Evolutionary conservation across 345 rosid genomes (phyloP), one percentile per base, ranked within the genome.

Genomic region (Mangifera indica): DNA sequence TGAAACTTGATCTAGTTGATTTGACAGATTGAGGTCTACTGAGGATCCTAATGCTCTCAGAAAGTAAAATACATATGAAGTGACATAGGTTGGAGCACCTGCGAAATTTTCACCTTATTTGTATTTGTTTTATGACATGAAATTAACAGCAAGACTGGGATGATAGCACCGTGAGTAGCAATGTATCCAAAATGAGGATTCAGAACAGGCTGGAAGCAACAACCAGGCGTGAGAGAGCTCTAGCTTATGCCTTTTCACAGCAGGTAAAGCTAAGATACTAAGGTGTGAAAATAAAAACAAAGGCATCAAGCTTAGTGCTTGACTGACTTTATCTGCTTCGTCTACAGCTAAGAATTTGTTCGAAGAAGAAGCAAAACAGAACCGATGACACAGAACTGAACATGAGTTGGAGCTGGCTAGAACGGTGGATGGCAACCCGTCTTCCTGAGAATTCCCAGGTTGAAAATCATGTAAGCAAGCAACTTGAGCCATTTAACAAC

Each of bases 341-440:
- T 71, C 66, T 64, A 52, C 40, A 91, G 94, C 88, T 89, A 60
- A 70, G 91, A 74, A 74, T 91, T 46, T 87, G 97, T 83, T 79
- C 94, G 26, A 90, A 81, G 91, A 87, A 79, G 72, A 87, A 86
- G 73, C 87, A 81, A 46, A 60, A 61, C 29, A 84, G 69, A 72
- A 49, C 83, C 6, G 81, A 76, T 8, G 85, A 69, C 1, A 67
- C 74, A 18, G 90, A 88, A 21, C 69, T 85, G 29, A 84, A 82
- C 81, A 82, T 84, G 76, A 86, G 93, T 58, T 90, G 91, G 95
- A 88, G 83, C 80, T 88, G 95, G 96, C 92, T 88, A 54, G 96
- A 94, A 76, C 81, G 94, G 17, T 88, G 93, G 97, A 87, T 90
- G 97, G 97, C 98, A 67, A 89, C 97, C 53, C 89, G 93, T 18